Evolutionary conservation across 2,329 filamentous ascomycete genomes (phyloP).

Genomic region (Claviceps sorghi): DNA sequence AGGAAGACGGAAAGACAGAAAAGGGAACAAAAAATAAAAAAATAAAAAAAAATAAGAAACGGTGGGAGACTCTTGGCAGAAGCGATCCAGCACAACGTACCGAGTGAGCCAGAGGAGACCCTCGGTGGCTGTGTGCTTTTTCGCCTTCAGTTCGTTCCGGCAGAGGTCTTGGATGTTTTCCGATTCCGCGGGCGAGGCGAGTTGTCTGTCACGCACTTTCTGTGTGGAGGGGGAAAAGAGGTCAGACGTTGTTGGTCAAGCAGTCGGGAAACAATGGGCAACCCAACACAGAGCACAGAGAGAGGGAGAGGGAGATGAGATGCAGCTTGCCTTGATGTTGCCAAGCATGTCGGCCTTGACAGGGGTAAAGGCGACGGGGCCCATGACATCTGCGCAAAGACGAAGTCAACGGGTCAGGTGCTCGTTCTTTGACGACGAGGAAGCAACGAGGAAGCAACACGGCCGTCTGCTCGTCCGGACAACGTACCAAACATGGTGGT

Average conservation of each 20-base stretch:
- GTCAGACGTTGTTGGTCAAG: neutral
- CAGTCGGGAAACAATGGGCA: neutral
- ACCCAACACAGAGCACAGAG: neutral
- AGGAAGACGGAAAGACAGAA: neutral
- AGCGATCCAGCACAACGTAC: conserved; percentile 31
- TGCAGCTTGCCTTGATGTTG: conserved; percentile 63
- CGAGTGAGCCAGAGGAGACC: conserved; percentile 82
- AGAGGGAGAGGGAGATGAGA: neutral
- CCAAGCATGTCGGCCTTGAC: conserved; percentile 85
- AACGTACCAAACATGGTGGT: conserved; percentile 67
- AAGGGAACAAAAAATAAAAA: neutral
- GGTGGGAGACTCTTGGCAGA: neutral
- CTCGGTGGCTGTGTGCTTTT: conserved; percentile 79
- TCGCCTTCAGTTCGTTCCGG: conserved; percentile 73
- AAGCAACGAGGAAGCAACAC: neutral
- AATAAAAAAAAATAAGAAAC: neutral
- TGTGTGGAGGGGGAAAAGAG: conserved; percentile 20
- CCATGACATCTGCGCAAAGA: conserved; percentile 39
- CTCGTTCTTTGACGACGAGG: too few relatives aligned
- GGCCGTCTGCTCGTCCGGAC: neutral
- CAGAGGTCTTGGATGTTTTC: conserved; percentile 73
- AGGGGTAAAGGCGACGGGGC: conserved; percentile 64
- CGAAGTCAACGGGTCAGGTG: neutral
- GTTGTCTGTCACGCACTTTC: conserved; percentile 81
- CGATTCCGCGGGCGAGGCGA: conserved; percentile 65